phyloP scores from a whole-genome alignment of 257 asterid species.

The Solanum habrochaites region DNA sequence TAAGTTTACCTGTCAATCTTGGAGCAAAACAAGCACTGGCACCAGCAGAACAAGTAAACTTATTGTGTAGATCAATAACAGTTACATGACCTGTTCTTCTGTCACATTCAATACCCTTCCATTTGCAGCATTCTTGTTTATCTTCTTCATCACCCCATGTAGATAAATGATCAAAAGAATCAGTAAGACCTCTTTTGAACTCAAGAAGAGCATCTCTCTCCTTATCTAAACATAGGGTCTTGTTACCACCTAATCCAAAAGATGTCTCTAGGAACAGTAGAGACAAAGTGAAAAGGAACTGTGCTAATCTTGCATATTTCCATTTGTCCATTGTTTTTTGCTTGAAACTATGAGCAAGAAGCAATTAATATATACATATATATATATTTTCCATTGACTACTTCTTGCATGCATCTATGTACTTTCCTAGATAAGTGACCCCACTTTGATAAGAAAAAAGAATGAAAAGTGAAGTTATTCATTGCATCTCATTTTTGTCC shows the following conservation, averaged over 20 bases:
- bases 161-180: neutral
- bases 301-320: neutral
- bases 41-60: neutral
- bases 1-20: constrained; percentile 11
- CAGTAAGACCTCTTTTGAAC: neutral
- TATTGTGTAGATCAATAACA: constrained; percentile 1
- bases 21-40: neutral
- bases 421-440: neutral
- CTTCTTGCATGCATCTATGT: neutral
- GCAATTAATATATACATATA: neutral
- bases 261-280: neutral
- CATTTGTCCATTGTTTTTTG: neutral
- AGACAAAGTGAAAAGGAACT: neutral
- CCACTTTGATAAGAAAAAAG: neutral
- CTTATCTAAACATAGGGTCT: neutral
- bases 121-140: neutral
- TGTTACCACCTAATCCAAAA: neutral
- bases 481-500: neutral
- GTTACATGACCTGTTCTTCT: neutral
- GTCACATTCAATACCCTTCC: constrained; percentile 3
- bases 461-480: neutral
- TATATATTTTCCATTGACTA: neutral
- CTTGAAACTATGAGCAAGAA: neutral
- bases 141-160: neutral
- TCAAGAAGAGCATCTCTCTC: neutral